Evolutionary conservation across 2,329 filamentous ascomycete genomes (phyloP), one percentile per base, ranked within the genome.

Genomic region (Trichoderma semiorbis): DNA sequence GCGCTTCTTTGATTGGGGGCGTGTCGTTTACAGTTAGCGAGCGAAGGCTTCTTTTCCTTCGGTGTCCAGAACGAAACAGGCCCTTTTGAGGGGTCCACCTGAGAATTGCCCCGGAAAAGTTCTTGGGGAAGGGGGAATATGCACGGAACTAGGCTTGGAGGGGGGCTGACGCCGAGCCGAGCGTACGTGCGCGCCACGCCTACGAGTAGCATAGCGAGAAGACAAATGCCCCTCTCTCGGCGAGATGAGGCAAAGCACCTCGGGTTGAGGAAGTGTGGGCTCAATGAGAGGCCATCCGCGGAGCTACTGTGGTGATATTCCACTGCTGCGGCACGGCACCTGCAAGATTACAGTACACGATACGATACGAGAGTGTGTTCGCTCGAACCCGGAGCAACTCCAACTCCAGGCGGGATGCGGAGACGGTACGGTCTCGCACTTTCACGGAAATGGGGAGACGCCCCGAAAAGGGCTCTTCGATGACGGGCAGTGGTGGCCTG

Each of bases 401-500:
- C 16, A 58, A 67, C 64, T n/a, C 39, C 14, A 14, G 21, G 8
- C 60, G 10, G 58, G 68, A 63, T 58, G 67, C 30, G 67, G 67
- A 55, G 67, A 63, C 50, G 16, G 70, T 72, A 65, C 30, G 39
- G 16, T 2, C 39, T 24, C 57, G 47, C 58, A 63, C 70, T 60
- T 70, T 24, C 32, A 43, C 57, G 55, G 43, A 36, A 70, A 39
- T 72, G 66, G 66, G 58, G 70, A 69, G 70, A 16, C 28, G 36
- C 65, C 39, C 65, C 70, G 66, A 69, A 60, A 64, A 47, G 60
- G 36, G 16, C 10, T 60, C 58, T 60, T 63, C 57, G 67, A 72
- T 72, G 70, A 72, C 64, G 63, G 69, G 55, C 69, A 71, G 66
- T 61, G 63, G 62, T 66, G 55, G 69, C 69, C 55, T 71, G 69